A percentile compares a stretch with the other conserved stretches of the same genome.
Conservation (phyloP, 352 stramenopile genomes). For the Pythium oligandrum region DNA sequence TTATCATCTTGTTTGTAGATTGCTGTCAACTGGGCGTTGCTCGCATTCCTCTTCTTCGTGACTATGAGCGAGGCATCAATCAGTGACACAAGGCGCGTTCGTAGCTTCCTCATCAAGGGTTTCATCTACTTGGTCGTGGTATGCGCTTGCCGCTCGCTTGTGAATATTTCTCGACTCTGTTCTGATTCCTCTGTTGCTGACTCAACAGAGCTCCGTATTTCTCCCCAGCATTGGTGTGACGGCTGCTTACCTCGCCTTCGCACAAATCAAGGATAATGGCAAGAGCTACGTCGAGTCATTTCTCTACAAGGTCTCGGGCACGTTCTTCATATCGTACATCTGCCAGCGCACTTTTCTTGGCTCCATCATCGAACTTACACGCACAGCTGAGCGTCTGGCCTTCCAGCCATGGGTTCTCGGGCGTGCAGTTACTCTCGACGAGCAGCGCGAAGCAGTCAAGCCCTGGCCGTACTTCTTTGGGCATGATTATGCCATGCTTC, state of each 20-base stretch:
- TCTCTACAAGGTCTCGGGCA: slow-evolving; percentile 79
- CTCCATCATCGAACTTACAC: slow-evolving; percentile 66
- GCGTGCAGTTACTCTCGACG: slow-evolving; percentile 53
- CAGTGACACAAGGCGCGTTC: slow-evolving; percentile 58
- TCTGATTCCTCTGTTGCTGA: neutral
- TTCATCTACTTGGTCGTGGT: slow-evolving; percentile 77
- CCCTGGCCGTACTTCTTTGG: slow-evolving; percentile 65
- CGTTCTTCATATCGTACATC: slow-evolving; percentile 86
- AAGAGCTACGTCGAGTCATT: slow-evolving; percentile 76
- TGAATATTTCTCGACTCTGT: neutral
- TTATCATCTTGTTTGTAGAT: slow-evolving; percentile 30
- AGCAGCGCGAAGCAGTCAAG: slow-evolving; percentile 37
- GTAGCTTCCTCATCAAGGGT: slow-evolving; percentile 70
- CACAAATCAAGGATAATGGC: slow-evolving; percentile 41
- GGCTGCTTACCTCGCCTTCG: slow-evolving; percentile 68
- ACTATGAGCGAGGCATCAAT: slow-evolving; percentile 63
- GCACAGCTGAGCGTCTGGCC: slow-evolving; percentile 51
- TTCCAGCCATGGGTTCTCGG: slow-evolving; percentile 67
- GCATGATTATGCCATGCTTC: slow-evolving; percentile 76
- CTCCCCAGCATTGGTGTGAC: slow-evolving; percentile 76
- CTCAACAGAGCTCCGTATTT: slow-evolving; percentile 63
- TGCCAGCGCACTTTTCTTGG: slow-evolving; percentile 75
- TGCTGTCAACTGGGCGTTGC: slow-evolving; percentile 65
- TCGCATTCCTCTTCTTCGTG: slow-evolving; percentile 65
- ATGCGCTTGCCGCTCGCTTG: slow-evolving; percentile 11